phyloP scores from a whole-genome alignment of 257 asterid species.

The Salvia rosmarinus region DNA sequence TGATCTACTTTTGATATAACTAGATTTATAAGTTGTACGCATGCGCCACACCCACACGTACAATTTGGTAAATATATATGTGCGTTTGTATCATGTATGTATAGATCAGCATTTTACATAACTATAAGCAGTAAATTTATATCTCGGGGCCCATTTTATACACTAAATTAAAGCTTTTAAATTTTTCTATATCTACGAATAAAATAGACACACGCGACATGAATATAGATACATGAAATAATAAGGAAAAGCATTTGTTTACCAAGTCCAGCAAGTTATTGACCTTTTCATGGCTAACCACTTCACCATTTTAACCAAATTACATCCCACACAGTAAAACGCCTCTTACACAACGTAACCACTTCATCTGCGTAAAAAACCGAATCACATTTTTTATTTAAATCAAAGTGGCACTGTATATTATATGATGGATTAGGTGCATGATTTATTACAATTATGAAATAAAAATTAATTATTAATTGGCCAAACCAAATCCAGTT shows the following conservation, averaged over 20 bases:
- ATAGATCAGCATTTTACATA: too few relatives aligned
- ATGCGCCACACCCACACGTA: too few relatives aligned
- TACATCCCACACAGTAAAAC: constrained; percentile 31
- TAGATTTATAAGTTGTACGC: too few relatives aligned
- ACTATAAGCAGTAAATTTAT: too few relatives aligned
- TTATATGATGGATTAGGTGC: constrained; percentile 55
- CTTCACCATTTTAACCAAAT: constrained; percentile 33
- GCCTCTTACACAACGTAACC: constrained; percentile 22
- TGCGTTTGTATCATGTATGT: too few relatives aligned
- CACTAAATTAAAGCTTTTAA: too few relatives aligned
- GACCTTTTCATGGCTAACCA: constrained; percentile 32
- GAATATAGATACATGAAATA: too few relatives aligned
- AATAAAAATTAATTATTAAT: constrained; percentile 31
- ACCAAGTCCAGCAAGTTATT: constrained; percentile 19
- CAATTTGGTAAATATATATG: too few relatives aligned
- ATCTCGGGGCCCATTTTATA: too few relatives aligned
- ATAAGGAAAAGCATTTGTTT: not conserved
- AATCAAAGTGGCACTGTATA: constrained; percentile 12
- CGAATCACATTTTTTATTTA: constrained; percentile 16
- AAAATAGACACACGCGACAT: too few relatives aligned
- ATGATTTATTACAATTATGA: constrained; percentile 32
- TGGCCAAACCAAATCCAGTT: constrained; percentile 56
- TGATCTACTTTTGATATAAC: too few relatives aligned
- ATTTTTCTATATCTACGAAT: too few relatives aligned
- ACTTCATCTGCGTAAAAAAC: constrained; percentile 36